Conservation (phyloP, 306 rosid species). For the Quercus glauca region DNA sequence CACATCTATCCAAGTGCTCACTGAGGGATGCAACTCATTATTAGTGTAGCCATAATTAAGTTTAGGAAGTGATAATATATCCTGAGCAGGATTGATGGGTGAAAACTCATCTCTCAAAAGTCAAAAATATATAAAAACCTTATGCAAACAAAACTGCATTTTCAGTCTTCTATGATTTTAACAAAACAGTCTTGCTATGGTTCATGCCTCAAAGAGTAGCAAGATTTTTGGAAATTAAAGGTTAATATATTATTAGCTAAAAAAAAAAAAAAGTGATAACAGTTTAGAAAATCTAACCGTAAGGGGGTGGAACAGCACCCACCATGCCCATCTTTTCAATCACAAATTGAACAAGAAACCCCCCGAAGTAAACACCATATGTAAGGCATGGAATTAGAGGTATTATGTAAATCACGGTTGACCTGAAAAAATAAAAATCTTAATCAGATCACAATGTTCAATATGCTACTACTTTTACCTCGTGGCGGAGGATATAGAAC, state of each 20-base stretch:
- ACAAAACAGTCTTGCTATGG: neutral
- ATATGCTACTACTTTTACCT: neutral
- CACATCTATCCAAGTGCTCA: neutral
- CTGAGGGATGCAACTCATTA: neutral
- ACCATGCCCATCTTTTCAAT: conserved; percentile 99
- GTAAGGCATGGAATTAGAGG: conserved; percentile 81
- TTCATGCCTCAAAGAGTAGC: neutral
- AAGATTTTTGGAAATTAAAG: neutral
- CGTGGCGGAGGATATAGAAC: neutral
- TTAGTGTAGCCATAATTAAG: neutral
- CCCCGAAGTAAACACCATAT: conserved; percentile 87
- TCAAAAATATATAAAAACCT: neutral
- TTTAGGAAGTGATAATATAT: neutral
- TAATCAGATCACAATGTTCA: conserved; percentile 12
- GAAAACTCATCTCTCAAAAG: neutral
- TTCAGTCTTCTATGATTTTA: neutral
- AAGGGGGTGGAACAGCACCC: conserved; percentile 94
- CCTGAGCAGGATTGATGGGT: neutral
- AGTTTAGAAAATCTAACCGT: conserved; percentile 54
- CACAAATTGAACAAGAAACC: conserved; percentile 76
- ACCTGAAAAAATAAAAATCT: conserved; percentile 46
- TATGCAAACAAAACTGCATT: neutral
- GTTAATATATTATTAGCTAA: neutral
- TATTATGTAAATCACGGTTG: conserved; percentile 61
- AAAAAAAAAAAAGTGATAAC: neutral